A percentile compares a stretch with the other conserved stretches of the same genome.
Evolutionary conservation across 495 filamentous ascomycete genomes (phyloP).

Genomic region (Cladorrhinum samala): DNA sequence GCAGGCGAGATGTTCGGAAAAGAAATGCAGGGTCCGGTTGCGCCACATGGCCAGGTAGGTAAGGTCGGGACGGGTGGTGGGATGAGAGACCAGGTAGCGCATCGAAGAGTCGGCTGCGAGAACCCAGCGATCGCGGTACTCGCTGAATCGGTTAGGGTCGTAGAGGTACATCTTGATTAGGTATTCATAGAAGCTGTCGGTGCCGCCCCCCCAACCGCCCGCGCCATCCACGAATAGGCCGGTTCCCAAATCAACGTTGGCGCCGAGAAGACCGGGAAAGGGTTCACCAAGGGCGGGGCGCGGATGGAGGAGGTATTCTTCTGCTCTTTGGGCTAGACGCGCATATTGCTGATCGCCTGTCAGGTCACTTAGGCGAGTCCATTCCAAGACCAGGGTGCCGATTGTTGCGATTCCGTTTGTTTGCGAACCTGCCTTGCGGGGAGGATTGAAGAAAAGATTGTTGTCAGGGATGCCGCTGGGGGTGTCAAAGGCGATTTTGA

Average conservation of each 20-base stretch:
- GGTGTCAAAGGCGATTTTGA: constrained; percentile 76
- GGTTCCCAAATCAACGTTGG: constrained; percentile 53
- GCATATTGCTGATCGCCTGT: constrained; percentile 63
- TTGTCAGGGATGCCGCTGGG: constrained; percentile 72
- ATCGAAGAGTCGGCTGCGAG: constrained; percentile 73
- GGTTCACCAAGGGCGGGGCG: constrained; percentile 57
- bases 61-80: constrained; percentile 59
- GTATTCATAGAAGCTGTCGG: constrained; percentile 87
- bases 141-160: constrained; percentile 55
- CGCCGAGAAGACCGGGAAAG: constrained; percentile 73
- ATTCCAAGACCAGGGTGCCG: constrained; percentile 75
- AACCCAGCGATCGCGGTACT: constrained; percentile 70
- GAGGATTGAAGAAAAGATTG: constrained; percentile 54
- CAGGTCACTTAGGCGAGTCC: constrained; percentile 76
- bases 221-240: constrained; percentile 60
- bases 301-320: constrained; percentile 67
- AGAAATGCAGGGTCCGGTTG: constrained; percentile 44
- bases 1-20: constrained; percentile 66
- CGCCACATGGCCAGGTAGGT: constrained; percentile 66
- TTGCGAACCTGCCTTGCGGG: constrained; percentile 38
- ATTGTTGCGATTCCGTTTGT: constrained; percentile 66
- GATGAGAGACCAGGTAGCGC: constrained; percentile 64
- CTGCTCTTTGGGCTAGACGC: constrained; percentile 57
- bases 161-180: constrained; percentile 93
- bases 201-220: constrained; percentile 77